phyloP scores from a whole-genome alignment of 768 basidiomycete genomes.

The Russula lepida region DNA sequence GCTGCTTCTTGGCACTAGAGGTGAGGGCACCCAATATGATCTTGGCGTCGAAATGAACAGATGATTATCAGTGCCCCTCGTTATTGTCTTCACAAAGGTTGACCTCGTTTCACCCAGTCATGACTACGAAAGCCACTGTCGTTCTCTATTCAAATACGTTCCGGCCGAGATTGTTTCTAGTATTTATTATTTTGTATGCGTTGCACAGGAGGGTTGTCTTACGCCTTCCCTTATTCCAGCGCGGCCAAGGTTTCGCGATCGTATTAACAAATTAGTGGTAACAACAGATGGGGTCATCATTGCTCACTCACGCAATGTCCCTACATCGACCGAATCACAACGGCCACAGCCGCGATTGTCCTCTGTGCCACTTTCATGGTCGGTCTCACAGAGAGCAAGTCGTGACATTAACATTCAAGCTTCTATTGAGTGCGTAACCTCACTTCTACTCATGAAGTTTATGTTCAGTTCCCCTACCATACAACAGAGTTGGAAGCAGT shows the following conservation, averaged over 20 bases:
- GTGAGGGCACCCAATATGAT: not conserved
- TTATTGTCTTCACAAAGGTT: conserved; percentile 1
- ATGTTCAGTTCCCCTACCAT: not conserved
- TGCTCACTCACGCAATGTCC: not conserved
- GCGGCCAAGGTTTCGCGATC: not conserved
- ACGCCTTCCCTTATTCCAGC: not conserved
- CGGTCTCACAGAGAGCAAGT: conserved; percentile 4
- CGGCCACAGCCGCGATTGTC: not conserved
- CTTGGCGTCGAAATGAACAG: not conserved
- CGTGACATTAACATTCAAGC: not conserved
- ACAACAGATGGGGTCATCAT: not conserved
- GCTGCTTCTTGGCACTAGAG: not conserved
- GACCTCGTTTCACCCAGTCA: not conserved
- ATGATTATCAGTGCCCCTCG: not conserved
- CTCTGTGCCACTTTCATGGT: conserved; percentile 4
- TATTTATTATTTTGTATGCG: not conserved
- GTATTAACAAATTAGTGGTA: not conserved
- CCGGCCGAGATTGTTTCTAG: not conserved
- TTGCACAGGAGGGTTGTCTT: not conserved
- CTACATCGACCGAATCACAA: not conserved
- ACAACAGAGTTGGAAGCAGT: conserved; percentile 5
- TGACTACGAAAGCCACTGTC: not conserved
- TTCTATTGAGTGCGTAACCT: not conserved
- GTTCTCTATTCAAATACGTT: not conserved
- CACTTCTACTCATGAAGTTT: not conserved